Evolutionary conservation across 2,329 filamentous ascomycete genomes (phyloP).

Genomic region (Myriosclerotinia scirpicola): DNA sequence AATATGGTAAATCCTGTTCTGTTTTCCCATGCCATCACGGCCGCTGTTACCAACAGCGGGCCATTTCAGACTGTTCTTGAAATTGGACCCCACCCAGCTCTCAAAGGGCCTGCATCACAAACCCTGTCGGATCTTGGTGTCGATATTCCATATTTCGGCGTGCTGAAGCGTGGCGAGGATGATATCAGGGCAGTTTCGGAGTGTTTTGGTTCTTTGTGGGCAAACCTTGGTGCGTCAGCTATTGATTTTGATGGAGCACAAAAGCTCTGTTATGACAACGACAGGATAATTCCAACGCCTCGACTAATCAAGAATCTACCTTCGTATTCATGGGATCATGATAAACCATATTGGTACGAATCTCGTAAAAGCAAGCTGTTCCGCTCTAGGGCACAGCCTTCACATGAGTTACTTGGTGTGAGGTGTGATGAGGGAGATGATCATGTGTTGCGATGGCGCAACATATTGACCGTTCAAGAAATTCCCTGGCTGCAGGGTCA

Average conservation of each 20-base stretch:
- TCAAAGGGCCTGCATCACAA: constrained; percentile 22
- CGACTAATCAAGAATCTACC: constrained; percentile 47
- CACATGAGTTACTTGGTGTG: constrained; percentile 43
- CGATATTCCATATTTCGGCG: background rate
- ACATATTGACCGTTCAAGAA: constrained; percentile 34
- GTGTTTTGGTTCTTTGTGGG: background rate
- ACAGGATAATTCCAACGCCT: background rate
- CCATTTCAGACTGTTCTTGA: constrained; percentile 20
- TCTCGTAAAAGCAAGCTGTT: constrained; percentile 48
- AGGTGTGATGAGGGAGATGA: constrained; percentile 27
- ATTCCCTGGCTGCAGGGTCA: constrained; percentile 41
- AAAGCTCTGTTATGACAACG: constrained; percentile 14
- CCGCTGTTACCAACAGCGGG: background rate
- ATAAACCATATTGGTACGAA: constrained; percentile 53
- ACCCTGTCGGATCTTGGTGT: background rate
- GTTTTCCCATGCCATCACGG: constrained; percentile 36
- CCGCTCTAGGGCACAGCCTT: constrained; percentile 47
- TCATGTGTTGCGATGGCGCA: constrained; percentile 38
- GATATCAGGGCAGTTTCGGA: constrained; percentile 10
- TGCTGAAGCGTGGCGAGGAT: constrained; percentile 16
- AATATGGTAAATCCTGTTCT: constrained; percentile 49
- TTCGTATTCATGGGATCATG: constrained; percentile 54
- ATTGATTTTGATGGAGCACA: background rate
- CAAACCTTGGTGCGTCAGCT: background rate
- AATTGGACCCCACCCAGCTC: constrained; percentile 27